These are phyloP conservation scores for Kingdonia uniflora DNA, from an alignment of 164 flowering plant genomes.

Conservation along the genomic window DNA sequence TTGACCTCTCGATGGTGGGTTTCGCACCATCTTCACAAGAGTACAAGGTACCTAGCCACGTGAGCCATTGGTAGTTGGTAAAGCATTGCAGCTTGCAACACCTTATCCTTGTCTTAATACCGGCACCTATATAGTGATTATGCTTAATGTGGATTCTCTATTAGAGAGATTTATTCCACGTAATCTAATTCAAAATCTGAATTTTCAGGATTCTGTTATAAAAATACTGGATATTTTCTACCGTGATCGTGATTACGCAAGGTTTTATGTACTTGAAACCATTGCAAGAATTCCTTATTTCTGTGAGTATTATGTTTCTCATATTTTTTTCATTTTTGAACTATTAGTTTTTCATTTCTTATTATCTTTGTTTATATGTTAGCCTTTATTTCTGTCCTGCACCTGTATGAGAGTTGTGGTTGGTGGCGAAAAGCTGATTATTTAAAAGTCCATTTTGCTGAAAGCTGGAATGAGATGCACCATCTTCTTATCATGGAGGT, in stretches of 20 bases:
- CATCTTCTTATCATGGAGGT: conserved; percentile 99
- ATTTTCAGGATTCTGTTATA: conserved; percentile 79
- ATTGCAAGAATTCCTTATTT: conserved; percentile 98
- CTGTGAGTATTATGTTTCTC: conserved; percentile 36
- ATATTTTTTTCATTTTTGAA: too few relatives aligned
- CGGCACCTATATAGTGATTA: too few relatives aligned
- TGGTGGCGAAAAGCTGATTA: conserved; percentile 99
- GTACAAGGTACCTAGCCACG: too few relatives aligned
- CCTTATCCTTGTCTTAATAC: too few relatives aligned
- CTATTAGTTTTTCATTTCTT: too few relatives aligned
- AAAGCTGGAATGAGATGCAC: conserved; percentile 99
- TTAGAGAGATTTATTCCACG: too few relatives aligned
- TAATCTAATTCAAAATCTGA: too few relatives aligned
- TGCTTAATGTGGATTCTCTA: too few relatives aligned
- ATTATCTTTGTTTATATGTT: conserved; percentile 23
- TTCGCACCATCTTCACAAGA: too few relatives aligned
- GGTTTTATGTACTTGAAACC: conserved; percentile 93
- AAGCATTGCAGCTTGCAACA: too few relatives aligned
- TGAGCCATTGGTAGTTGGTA: too few relatives aligned
- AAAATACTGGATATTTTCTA: conserved; percentile 78
- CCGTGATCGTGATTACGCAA: conserved; percentile 68
- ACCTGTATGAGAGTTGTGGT: conserved; percentile 95
- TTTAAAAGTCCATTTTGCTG: conserved; percentile 96
- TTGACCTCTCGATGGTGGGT: too few relatives aligned
- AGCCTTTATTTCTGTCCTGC: conserved; percentile 95